Percentiles rank a stretch among this genome's conserved stretches.
Conservation (phyloP, 225 moss, liverwort and hornwort species). For the Marchantia polymorpha region DNA sequence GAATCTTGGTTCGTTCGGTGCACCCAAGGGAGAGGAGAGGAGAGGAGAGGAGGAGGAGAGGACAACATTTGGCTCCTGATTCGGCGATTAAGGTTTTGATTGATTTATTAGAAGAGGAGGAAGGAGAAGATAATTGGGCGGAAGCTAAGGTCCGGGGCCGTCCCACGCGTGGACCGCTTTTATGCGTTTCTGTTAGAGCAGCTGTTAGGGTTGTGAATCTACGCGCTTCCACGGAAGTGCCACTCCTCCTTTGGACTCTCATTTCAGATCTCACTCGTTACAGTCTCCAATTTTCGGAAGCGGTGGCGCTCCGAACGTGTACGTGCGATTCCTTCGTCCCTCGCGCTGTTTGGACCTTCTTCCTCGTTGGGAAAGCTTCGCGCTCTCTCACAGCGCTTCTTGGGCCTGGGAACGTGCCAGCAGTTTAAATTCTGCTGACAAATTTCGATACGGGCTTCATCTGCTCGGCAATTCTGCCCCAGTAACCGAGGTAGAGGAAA, state of each 20-base stretch:
- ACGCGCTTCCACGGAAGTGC: neutral
- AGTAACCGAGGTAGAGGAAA: neutral
- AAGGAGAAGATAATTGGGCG: neutral
- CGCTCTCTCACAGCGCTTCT: neutral
- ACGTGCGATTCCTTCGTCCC: neutral
- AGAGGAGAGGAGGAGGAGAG: too few relatives aligned
- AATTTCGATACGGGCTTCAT: neutral
- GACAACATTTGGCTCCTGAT: too few relatives aligned
- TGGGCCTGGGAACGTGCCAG: neutral
- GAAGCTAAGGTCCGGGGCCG: neutral
- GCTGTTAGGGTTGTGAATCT: slow-evolving; percentile 14
- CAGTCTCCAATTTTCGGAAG: neutral
- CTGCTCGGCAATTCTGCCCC: neutral
- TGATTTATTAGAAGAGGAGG: too few relatives aligned
- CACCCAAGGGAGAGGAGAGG: too few relatives aligned
- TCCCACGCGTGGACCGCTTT: neutral
- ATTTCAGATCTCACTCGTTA: slow-evolving; percentile 1
- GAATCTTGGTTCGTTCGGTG: too few relatives aligned
- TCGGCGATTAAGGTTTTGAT: too few relatives aligned
- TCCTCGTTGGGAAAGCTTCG: neutral
- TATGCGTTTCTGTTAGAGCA: neutral
- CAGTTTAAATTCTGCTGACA: neutral
- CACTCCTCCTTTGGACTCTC: neutral
- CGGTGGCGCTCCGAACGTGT: neutral
- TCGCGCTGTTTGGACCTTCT: neutral